phyloP scores from a whole-genome alignment of 2,329 filamentous ascomycete species.

The Trichoderma polysporum region DNA sequence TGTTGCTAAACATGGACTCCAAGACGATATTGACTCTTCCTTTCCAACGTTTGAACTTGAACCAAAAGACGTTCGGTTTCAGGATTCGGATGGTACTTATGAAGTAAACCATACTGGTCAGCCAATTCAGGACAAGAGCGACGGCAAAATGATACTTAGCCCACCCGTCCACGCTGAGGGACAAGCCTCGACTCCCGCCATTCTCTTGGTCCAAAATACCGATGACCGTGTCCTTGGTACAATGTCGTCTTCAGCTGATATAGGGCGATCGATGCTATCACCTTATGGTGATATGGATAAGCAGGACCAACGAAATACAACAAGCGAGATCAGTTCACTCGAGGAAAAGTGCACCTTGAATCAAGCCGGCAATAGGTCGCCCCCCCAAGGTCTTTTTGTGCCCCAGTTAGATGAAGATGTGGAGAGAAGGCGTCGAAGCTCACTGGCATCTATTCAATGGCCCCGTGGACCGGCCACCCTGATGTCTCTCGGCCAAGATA shows the following conservation, averaged over 20 bases:
- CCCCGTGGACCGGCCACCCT: conserved; percentile 46
- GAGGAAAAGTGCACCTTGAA: conserved; percentile 13
- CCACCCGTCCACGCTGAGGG: not conserved
- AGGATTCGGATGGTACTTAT: not conserved
- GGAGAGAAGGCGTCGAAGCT: not conserved
- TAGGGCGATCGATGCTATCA: not conserved
- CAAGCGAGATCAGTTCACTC: conserved; percentile 17
- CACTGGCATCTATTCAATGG: conserved; percentile 16
- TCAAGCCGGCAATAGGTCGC: not conserved
- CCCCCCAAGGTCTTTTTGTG: not conserved
- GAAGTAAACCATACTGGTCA: not conserved
- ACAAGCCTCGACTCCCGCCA: conserved; percentile 19
- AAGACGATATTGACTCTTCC: not conserved
- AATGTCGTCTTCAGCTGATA: not conserved
- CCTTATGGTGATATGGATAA: not conserved
- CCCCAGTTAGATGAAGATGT: not conserved
- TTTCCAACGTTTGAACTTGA: not conserved
- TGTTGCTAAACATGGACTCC: not conserved
- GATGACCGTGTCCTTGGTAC: conserved; percentile 20
- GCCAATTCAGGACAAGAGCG: not conserved
- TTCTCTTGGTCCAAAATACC: conserved; percentile 24
- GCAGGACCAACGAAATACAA: not conserved
- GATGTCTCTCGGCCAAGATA: conserved; percentile 46
- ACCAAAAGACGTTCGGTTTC: not conserved
- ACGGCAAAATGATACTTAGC: not conserved